These are phyloP conservation scores for Tricholoma flavovirens DNA, from an alignment of 768 basidiomycete species.

Conservation along the genomic window DNA sequence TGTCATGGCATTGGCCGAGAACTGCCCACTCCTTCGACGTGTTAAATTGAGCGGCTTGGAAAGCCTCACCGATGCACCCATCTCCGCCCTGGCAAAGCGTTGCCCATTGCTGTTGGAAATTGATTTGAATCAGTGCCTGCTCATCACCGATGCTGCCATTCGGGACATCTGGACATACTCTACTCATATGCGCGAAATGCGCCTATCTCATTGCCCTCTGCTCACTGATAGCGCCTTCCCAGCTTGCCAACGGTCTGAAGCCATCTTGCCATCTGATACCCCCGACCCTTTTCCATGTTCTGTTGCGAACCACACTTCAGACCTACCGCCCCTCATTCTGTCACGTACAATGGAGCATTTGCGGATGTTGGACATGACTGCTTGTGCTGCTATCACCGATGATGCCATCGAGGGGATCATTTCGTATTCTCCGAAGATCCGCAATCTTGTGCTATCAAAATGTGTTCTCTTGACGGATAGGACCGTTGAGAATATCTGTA, in stretches of 20 bases:
- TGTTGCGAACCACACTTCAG: conserved; percentile 28
- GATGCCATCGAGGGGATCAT: conserved; percentile 80
- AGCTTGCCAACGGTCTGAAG: conserved; percentile 44
- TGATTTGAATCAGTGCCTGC: conserved; percentile 81
- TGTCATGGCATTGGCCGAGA: conserved; percentile 66
- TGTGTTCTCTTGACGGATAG: conserved; percentile 75
- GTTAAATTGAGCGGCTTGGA: conserved; percentile 84
- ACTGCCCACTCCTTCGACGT: conserved; percentile 75
- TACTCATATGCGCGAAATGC: conserved; percentile 84
- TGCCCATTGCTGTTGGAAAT: conserved; percentile 91
- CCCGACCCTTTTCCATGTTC: conserved; percentile 41
- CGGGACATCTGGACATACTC: conserved; percentile 82
- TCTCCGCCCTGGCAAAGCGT: conserved; percentile 68
- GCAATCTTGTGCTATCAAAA: conserved; percentile 84
- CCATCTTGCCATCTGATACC: conserved; percentile 24
- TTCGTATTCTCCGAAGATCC: conserved; percentile 73
- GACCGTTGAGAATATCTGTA: conserved; percentile 77
- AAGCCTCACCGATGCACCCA: conserved; percentile 66
- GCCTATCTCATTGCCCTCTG: conserved; percentile 70
- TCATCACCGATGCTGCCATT: conserved; percentile 70
- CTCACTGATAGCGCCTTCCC: conserved; percentile 88
- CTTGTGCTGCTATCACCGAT: conserved; percentile 77
- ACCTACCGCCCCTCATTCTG: conserved; percentile 63
- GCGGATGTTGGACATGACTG: conserved; percentile 90
- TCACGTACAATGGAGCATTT: conserved; percentile 72